phyloP scores from a whole-genome alignment of 495 filamentous ascomycete genomes.

The Evernia prunastri region DNA sequence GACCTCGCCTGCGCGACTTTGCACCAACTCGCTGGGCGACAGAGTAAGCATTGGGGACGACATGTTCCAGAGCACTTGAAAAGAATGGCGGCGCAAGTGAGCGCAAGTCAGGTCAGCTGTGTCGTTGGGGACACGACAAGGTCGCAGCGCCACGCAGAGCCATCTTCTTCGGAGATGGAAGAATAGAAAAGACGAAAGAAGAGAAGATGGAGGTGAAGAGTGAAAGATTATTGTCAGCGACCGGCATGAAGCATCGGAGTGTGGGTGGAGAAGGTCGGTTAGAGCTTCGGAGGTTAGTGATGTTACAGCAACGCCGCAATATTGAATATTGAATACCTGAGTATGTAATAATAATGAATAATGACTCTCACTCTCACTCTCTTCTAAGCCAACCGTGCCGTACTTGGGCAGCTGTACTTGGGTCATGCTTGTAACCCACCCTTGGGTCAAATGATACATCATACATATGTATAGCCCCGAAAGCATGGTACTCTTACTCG shows the following conservation, averaged over 20 bases:
- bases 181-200: neutral
- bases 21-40: neutral
- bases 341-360: too few relatives aligned
- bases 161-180: neutral
- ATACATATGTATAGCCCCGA: too few relatives aligned
- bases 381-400: neutral
- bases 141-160: neutral
- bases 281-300: neutral
- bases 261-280: neutral
- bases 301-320: neutral
- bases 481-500: too few relatives aligned
- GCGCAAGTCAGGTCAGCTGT: neutral
- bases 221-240: neutral
- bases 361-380: too few relatives aligned
- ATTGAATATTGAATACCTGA: too few relatives aligned
- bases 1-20: conserved; percentile 8
- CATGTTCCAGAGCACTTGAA: neutral
- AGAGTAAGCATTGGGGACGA: neutral
- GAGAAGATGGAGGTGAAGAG: neutral
- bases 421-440: neutral
- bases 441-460: too few relatives aligned
- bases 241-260: neutral
- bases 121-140: neutral
- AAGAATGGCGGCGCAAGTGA: neutral
- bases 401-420: neutral